phyloP scores from a whole-genome alignment of 1,139 yeast genomes.

The Yamadazyma triangularis region DNA sequence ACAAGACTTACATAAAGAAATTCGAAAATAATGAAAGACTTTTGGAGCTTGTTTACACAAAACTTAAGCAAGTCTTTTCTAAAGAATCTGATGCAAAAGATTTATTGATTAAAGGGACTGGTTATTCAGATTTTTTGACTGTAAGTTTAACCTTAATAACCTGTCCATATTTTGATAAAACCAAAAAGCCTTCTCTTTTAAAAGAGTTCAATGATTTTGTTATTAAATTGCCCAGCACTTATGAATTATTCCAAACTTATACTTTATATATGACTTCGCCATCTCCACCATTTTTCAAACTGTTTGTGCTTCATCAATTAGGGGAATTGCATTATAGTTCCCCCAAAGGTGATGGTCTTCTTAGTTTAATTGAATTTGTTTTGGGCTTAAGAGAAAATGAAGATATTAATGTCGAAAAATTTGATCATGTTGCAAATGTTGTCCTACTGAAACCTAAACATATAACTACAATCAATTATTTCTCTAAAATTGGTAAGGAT shows the following conservation, averaged over 20 bases:
- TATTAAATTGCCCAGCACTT: constrained; percentile 48
- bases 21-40: constrained; percentile 18
- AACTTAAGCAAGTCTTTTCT: constrained; percentile 29
- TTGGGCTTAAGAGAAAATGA: constrained; percentile 75
- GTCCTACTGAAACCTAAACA: constrained; percentile 57
- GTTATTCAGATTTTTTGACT: constrained; percentile 63
- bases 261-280: constrained; percentile 47
- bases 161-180: constrained; percentile 27
- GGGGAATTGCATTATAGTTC: constrained; percentile 54
- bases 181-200: constrained; percentile 6
- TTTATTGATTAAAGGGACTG: constrained; percentile 63
- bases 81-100: constrained; percentile 49
- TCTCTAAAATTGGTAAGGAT: constrained; percentile 53
- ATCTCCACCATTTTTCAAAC: constrained; percentile 35
- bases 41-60: constrained; percentile 30
- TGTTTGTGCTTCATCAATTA: constrained; percentile 41
- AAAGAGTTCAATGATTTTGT: constrained; percentile 13
- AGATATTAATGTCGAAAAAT: constrained; percentile 57
- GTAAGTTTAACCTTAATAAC: constrained; percentile 50
- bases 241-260: constrained; percentile 53
- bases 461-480: constrained; percentile 47
- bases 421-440: constrained; percentile 61
- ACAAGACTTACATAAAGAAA: constrained; percentile 11
- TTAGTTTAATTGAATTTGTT: constrained; percentile 68
- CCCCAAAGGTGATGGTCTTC: constrained; percentile 56